phyloP scores from a whole-genome alignment of 768 basidiomycete species.

The Chalciporus pseudorubinellus region DNA sequence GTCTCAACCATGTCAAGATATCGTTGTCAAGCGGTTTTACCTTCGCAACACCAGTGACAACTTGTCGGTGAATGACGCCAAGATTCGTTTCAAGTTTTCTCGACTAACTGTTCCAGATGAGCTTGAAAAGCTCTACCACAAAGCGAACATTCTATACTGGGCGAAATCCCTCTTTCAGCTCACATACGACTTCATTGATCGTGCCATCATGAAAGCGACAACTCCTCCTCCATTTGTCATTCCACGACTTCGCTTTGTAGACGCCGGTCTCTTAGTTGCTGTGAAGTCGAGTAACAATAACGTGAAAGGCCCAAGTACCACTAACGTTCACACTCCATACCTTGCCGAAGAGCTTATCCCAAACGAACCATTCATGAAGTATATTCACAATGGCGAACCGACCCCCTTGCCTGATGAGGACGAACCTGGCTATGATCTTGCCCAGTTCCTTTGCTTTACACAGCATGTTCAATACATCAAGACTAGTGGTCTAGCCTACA shows the following conservation, averaged over 20 bases:
- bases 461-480: too few species aligned
- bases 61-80: not conserved
- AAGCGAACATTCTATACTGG: slow-evolving; percentile 1
- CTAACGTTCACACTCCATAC: too few species aligned
- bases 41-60: too few species aligned
- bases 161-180: slow-evolving; percentile 1
- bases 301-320: too few species aligned
- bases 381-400: slow-evolving; percentile 6
- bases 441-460: slow-evolving; percentile 3
- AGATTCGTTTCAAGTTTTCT: not conserved
- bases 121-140: not conserved
- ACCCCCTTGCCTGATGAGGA: not conserved
- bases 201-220: not conserved
- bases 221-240: not conserved
- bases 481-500: slow-evolving; percentile 1
- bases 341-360: slow-evolving; percentile 9
- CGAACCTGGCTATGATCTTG: not conserved
- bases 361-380: not conserved
- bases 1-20: not conserved
- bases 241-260: not conserved
- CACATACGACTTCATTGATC: slow-evolving; percentile 5
- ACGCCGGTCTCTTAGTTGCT: not conserved
- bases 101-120: not conserved
- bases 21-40: slow-evolving; percentile 4
- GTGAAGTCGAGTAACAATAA: too few species aligned